Base-by-base conservation (phyloP, 2,329 filamentous ascomycete genomes). In the Laburnicola sp. region DNA sequence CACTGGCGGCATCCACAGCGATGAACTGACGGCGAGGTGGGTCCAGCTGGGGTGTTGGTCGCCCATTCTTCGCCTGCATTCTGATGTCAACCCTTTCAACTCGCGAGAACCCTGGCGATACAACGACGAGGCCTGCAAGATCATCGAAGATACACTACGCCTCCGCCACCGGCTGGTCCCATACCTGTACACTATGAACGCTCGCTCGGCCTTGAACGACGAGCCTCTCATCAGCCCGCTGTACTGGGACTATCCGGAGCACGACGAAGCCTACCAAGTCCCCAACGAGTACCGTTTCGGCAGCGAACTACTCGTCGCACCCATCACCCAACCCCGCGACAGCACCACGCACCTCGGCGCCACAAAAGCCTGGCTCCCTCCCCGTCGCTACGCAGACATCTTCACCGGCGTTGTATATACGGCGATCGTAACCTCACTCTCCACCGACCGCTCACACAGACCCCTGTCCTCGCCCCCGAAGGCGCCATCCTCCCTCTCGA, bases 51-150 rank as follows among this genome's bases (percentile, higher is more conserved):
- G 84, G 4, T 79, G 78, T 39, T 84, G 84, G 63, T 85, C 82
- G 0, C 84, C 84, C 2, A 80, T 86, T 38, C 70, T 86, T 62
- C 77, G 84, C 1, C 72, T 87, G 4, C 84, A 86, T 63, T 86
- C 82, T 0, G 76, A 79, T 37, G 79, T 81, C 53, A 84, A 75
- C 36, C 73, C 70, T 2, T 87, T 84, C 78, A 80, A 77, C 30
- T 78, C 78, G 34, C 85, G 86, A 59, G 84, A 86, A 58, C 84
- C 84, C 0, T 87, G 84, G 84, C 71, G 74, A 23, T 83, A 79
- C 59, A 75, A 77, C 2, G 58, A 65, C 1, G 80, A 81, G 41
- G 74, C 75, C 5, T 70, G 72, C 27, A 62, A 69, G 0, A 73
- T 78, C 3, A 81, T 85, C 58, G 74, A 76, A 38, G 61, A 75